phyloP scores from a whole-genome alignment of 768 basidiomycete genomes.

The Dentipellis sp. region DNA sequence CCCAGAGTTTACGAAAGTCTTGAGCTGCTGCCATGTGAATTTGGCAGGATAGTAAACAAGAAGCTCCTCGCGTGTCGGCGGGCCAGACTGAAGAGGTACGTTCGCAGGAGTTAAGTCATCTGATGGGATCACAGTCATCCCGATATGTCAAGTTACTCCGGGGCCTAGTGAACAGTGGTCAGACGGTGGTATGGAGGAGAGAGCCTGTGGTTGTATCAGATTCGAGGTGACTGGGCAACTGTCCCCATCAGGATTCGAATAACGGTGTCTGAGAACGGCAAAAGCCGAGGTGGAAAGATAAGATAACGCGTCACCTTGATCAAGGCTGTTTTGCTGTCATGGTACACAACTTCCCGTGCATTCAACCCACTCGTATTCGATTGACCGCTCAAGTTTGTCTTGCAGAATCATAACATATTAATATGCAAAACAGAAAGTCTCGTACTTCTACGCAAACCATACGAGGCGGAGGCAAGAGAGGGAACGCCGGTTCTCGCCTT shows the following conservation, averaged over 20 bases:
- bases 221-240: too few relatives aligned
- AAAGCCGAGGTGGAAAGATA: too few relatives aligned
- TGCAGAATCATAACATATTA: not conserved
- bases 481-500: not conserved
- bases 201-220: too few relatives aligned
- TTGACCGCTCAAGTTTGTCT: not conserved
- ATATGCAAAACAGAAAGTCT: not conserved
- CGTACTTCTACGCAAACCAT: not conserved
- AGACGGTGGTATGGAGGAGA: too few relatives aligned
- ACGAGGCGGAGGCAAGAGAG: not conserved
- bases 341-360: too few relatives aligned
- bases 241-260: not conserved
- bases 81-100: slow-evolving; percentile 44
- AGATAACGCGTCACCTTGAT: too few relatives aligned
- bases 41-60: slow-evolving; percentile 59
- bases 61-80: slow-evolving; percentile 61
- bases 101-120: slow-evolving; percentile 1
- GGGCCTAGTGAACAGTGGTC: too few relatives aligned
- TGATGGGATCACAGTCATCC: too few relatives aligned
- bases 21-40: slow-evolving; percentile 71
- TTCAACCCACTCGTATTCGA: too few relatives aligned
- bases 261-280: too few relatives aligned
- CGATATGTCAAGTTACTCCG: too few relatives aligned
- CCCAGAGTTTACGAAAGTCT: slow-evolving; percentile 75
- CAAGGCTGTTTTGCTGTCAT: too few relatives aligned